These are phyloP conservation scores for Rhododendron williamsianum DNA, from an alignment of 148 eudicot species.

Conservation along the genomic window DNA sequence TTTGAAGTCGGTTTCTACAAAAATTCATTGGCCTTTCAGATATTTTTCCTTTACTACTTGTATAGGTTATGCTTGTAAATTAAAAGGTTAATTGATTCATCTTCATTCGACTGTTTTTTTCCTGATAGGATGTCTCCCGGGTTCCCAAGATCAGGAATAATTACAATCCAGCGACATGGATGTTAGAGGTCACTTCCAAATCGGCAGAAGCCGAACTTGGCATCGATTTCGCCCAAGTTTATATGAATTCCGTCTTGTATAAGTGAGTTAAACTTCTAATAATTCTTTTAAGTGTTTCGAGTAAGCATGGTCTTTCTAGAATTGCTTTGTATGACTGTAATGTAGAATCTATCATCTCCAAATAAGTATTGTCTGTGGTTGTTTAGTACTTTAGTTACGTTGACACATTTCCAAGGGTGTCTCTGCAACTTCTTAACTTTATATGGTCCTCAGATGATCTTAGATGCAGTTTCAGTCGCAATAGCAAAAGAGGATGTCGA, in stretches of 20 bases:
- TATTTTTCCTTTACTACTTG: background rate
- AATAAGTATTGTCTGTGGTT: background rate
- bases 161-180: conserved; percentile 92
- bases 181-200: conserved; percentile 73
- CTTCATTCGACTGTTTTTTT: background rate
- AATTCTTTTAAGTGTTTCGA: background rate
- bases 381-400: background rate
- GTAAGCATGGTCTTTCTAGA: background rate
- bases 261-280: conserved; percentile 39
- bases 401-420: background rate
- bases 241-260: conserved; percentile 37
- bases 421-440: background rate
- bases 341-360: background rate
- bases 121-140: conserved; percentile 46
- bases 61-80: background rate
- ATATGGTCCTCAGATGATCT: background rate
- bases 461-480: background rate
- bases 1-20: conserved; percentile 50
- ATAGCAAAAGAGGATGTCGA: background rate
- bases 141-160: conserved; percentile 62
- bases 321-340: background rate
- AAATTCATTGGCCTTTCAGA: background rate
- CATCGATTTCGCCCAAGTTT: conserved; percentile 59
- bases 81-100: background rate
- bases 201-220: conserved; percentile 63